Evolutionary conservation across 139 green algal species (phyloP).

Genomic region (Chlorella vulgaris): DNA sequence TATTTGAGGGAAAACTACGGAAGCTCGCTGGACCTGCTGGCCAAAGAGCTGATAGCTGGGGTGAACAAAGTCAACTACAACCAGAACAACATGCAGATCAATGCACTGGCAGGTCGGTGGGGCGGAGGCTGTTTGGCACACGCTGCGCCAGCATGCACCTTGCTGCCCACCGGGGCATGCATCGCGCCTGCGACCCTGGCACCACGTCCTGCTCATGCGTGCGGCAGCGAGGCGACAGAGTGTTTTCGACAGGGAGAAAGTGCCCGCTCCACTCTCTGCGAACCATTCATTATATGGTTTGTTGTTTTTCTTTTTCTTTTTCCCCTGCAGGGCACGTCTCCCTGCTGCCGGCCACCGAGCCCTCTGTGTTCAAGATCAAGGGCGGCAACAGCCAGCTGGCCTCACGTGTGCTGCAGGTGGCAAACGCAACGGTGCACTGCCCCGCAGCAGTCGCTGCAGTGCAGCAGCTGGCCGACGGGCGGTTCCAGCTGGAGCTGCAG

Average conservation of each 20-base stretch:
- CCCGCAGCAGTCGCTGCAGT: background rate
- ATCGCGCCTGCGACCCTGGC: no score
- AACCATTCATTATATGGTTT: no score
- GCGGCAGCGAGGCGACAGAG: no score
- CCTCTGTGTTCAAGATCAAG: conserved; percentile 38
- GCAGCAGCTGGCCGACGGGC: background rate
- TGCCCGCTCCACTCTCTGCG: no score
- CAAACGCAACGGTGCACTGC: conserved; percentile 23
- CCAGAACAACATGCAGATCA: conserved; percentile 60
- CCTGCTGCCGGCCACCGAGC: conserved; percentile 56
- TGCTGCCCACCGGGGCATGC: no score
- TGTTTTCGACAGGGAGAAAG: no score
- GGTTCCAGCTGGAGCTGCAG: conserved; percentile 9
- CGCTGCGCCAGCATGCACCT: background rate
- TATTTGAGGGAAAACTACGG: conserved; percentile 29
- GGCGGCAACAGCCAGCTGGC: conserved; percentile 63
- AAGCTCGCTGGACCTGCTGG: conserved; percentile 34
- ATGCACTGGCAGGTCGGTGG: conserved; percentile 61
- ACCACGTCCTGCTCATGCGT: no score
- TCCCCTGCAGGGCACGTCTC: conserved; percentile 61
- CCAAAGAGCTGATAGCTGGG: conserved; percentile 50
- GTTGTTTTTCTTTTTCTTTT: no score
- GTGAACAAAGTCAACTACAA: conserved; percentile 74
- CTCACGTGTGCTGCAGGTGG: conserved; percentile 30
- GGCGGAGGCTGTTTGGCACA: background rate